Evolutionary conservation across 345 rosid genomes (phyloP), one percentile per base, ranked within the genome.

Genomic region (Citrus maxima): DNA sequence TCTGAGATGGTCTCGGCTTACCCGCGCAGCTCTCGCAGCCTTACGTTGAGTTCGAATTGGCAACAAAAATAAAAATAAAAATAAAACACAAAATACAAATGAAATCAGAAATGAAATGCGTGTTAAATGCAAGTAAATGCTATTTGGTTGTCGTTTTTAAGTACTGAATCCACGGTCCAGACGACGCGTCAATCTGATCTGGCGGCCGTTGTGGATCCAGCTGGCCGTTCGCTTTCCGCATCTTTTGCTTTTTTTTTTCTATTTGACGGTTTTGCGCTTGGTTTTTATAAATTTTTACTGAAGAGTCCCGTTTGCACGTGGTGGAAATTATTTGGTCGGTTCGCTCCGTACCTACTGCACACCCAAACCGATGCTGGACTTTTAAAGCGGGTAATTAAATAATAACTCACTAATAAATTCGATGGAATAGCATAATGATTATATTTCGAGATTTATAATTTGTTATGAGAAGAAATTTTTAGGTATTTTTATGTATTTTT

Each of bases 131-230:
- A 6, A 38, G 25, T 10, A 78, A 78, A 78, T 62, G 68, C 62
- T 0, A 63, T 54, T 54, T 5, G 51, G 54, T 30, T 42, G 54
- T 37, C 28, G 27, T 66, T 55, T 55, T 65, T 40, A 60, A 70
- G 34, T n/a, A 78, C 61, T 70, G 19, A 28, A 70, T 78, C 75
- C 46, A 78, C 75, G 75, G 80, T 70, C 69, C 62, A 46, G 14
- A 61, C 55, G 75, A 61, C 49, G 61, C 10, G 51, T 70, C 61
- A 59, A 10, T 61, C 42, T 70, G 80, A 70, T 70, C 75, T 60
- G 69, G 75, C 69, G 74, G 75, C 49, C 62, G 32, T 14, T 18
- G 70, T 78, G 70, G 63, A 78, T 70, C 75, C 75, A 78, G 75
- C 75, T 70, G 75, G 70, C 80, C 14, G 25, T 21, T 70, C 27